Percentiles rank a stretch among this genome's conserved stretches.
phyloP scores from a whole-genome alignment of 257 asterid genomes.

The Salvia miltiorrhiza region DNA sequence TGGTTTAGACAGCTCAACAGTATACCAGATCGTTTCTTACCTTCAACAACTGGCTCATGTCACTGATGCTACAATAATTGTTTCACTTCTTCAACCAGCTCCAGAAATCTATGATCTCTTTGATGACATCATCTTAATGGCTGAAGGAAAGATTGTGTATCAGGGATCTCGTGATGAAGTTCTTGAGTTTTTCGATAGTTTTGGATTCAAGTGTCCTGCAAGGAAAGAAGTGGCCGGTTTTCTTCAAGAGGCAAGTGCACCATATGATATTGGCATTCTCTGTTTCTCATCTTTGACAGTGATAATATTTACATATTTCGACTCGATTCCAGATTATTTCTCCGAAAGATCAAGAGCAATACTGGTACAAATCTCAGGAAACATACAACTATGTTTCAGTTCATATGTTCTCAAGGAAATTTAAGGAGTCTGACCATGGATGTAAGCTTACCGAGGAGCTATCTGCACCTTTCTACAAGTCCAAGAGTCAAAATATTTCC shows the following conservation, averaged over 20 bases:
- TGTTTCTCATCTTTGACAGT: neutral
- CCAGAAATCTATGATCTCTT: constrained; percentile 58
- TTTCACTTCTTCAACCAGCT: constrained; percentile 63
- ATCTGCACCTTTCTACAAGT: constrained; percentile 34
- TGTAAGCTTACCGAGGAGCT: constrained; percentile 29
- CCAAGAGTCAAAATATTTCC: constrained; percentile 32
- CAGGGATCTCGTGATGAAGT: constrained; percentile 46
- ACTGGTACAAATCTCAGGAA: constrained; percentile 28
- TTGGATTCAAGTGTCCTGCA: constrained; percentile 57
- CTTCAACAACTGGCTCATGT: constrained; percentile 48
- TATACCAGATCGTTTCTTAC: constrained; percentile 45
- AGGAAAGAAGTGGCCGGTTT: constrained; percentile 72
- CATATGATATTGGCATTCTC: too few relatives aligned
- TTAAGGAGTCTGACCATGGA: constrained; percentile 35
- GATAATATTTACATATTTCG: neutral
- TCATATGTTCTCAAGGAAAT: constrained; percentile 34
- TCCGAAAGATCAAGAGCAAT: constrained; percentile 51
- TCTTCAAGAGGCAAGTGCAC: constrained; percentile 49
- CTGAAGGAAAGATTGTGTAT: constrained; percentile 52
- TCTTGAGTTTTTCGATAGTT: constrained; percentile 38
- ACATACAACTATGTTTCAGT: constrained; percentile 32
- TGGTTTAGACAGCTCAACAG: constrained; percentile 61
- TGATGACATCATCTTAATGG: constrained; percentile 50
- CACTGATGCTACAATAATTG: constrained; percentile 44
- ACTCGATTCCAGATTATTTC: constrained; percentile 44